phyloP scores from a whole-genome alignment of 352 stramenopile species.

The Peronosclerospora sorghi region DNA sequence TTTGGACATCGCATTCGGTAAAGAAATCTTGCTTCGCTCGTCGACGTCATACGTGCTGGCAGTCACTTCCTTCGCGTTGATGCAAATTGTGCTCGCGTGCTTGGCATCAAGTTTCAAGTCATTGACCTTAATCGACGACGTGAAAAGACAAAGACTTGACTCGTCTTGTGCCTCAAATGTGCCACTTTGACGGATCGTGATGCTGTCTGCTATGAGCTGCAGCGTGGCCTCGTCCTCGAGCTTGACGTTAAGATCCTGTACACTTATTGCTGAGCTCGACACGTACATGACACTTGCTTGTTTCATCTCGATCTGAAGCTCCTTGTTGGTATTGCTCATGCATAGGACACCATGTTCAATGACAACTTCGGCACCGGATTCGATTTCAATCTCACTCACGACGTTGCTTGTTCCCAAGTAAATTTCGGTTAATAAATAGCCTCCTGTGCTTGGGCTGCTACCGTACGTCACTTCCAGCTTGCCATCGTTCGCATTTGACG shows the following conservation, averaged over 20 bases:
- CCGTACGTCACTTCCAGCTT: slow-evolving; percentile 16
- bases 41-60: slow-evolving; percentile 13
- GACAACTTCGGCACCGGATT: slow-evolving; percentile 16
- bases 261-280: slow-evolving; percentile 8
- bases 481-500: slow-evolving; percentile 7
- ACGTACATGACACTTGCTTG: slow-evolving; percentile 25
- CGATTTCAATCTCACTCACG: slow-evolving; percentile 21
- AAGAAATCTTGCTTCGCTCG: slow-evolving; percentile 17
- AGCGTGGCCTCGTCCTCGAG: slow-evolving; percentile 6
- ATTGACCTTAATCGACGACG: slow-evolving; percentile 10
- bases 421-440: slow-evolving; percentile 26
- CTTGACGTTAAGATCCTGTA: slow-evolving; percentile 15
- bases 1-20: slow-evolving; percentile 24
- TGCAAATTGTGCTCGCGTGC: slow-evolving; percentile 17
- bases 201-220: slow-evolving; percentile 17
- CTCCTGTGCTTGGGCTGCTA: slow-evolving; percentile 10
- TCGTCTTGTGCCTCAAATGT: slow-evolving; percentile 12
- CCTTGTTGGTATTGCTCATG: slow-evolving; percentile 11
- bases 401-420: slow-evolving; percentile 10
- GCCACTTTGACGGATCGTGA: slow-evolving; percentile 9
- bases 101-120: slow-evolving; percentile 14
- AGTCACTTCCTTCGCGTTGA: slow-evolving; percentile 9
- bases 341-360: slow-evolving; percentile 20
- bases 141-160: slow-evolving; percentile 8
- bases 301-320: slow-evolving; percentile 17